Conservation (phyloP, 768 basidiomycete species). For the Mycena albidolilacea region DNA sequence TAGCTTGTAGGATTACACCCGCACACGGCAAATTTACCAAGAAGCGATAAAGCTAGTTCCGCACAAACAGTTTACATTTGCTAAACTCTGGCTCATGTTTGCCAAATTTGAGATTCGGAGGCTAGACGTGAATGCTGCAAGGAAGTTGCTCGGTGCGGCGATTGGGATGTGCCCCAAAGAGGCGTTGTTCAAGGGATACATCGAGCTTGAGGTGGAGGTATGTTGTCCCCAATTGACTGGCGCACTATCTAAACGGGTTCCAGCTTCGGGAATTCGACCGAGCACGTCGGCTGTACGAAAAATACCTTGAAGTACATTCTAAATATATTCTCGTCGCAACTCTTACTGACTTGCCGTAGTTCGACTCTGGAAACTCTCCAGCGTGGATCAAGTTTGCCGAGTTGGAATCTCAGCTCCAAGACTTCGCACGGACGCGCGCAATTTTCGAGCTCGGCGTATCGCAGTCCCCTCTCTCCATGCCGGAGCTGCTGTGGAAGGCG, state of each 20-base stretch:
- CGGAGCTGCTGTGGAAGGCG: conserved; percentile 94
- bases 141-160: conserved; percentile 90
- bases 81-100: conserved; percentile 95
- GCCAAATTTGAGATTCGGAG: conserved; percentile 93
- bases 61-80: conserved; percentile 97
- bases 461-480: conserved; percentile 92
- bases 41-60: conserved; percentile 91
- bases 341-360: conserved; percentile 56
- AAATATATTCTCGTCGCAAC: conserved; percentile 1
- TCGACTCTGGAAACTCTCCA: conserved; percentile 90
- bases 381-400: conserved; percentile 98
- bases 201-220: conserved; percentile 93
- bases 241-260: not conserved
- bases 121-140: conserved; percentile 85
- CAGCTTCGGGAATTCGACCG: conserved; percentile 94
- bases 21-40: conserved; percentile 93
- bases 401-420: conserved; percentile 89
- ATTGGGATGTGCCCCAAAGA: conserved; percentile 99
- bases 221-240: conserved; percentile 38
- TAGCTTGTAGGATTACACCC: conserved; percentile 77
- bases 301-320: conserved; percentile 86
- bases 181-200: conserved; percentile 95
- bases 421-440: conserved; percentile 89
- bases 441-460: conserved; percentile 94
- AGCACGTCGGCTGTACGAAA: conserved; percentile 92